Base-by-base conservation (phyloP, 768 basidiomycete species). In the Ramaria sp. region DNA sequence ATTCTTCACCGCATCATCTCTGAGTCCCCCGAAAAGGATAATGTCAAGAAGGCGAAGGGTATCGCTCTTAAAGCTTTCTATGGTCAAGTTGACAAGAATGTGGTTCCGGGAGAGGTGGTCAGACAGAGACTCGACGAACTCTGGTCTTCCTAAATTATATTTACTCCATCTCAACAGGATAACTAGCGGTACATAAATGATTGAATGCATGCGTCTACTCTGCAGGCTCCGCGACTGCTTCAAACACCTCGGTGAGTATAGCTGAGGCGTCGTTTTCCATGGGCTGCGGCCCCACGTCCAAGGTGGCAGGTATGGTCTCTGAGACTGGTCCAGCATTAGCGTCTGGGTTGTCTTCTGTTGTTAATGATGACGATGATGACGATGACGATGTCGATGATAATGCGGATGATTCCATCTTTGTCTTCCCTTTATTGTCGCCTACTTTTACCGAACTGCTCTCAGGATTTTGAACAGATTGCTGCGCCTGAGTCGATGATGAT, bases 11-110 rank as follows among this genome's bases (percentile, higher is more conserved):
- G 73, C 15, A 70, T 77, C 20, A 64, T 82, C 41, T 61, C 67
- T 1, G 62, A 65, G 53, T 60, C 33, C 50, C 66, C 70, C 17
- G 72, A 51, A 37, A 30, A 27, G 19, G 65, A 54, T 5, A 68
- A 67, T 38, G 70, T 70, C 57, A 72, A 72, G 43, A 68, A 65
- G 39, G 62, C 58, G 12, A 59, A 77, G 10, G 82, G 82, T 37
- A 63, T 67, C 45, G 69, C 87, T 59, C 76, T 84, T 68, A 85
- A 83, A 66, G 68, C 70, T 11, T 88, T 89, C 65, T 88, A 84
- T 66, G 66, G 73, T 13, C 70, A 71, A 59, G 74, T 86, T 4
- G 82, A 88, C 67, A 81, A 76, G 62, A 75, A 78, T 2, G 66
- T 66, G 12, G 84, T 87, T 7, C 79, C 84, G 61, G 62, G 79